These are phyloP conservation scores for Chaetomium globosum DNA, from an alignment of 2,329 filamentous ascomycete species.

Conservation along the genomic window DNA sequence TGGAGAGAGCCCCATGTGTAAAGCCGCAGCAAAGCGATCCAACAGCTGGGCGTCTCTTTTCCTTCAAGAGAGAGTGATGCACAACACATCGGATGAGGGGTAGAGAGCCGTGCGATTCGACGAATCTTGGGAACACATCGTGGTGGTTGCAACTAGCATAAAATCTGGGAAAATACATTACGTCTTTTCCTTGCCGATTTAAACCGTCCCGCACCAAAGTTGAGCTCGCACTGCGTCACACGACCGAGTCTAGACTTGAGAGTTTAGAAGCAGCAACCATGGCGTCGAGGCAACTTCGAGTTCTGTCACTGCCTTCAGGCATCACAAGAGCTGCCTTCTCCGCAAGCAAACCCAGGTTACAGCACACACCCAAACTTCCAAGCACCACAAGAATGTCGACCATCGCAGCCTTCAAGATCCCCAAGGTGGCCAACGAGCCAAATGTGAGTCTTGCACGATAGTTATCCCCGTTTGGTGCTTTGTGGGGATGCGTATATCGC, in stretches of 20 bases:
- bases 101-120: constrained; percentile 14
- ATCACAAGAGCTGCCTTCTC: constrained; percentile 29
- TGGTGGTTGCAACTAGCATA: constrained; percentile 17
- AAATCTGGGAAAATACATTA: constrained; percentile 6
- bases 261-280: constrained; percentile 20
- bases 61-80: constrained; percentile 16
- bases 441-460: constrained; percentile 67
- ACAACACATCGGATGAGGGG: constrained; percentile 24
- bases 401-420: constrained; percentile 84
- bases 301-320: constrained; percentile 30
- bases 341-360: constrained; percentile 30
- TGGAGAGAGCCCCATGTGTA: constrained; percentile 21
- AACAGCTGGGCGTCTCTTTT: constrained; percentile 17
- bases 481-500: not conserved
- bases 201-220: constrained; percentile 19
- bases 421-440: constrained; percentile 87
- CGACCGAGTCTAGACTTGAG: not conserved
- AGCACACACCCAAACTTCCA: constrained; percentile 12
- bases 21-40: constrained; percentile 41
- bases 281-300: constrained; percentile 32
- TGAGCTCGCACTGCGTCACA: not conserved
- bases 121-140: not conserved
- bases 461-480: not conserved
- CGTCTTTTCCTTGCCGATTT: constrained; percentile 25
- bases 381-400: constrained; percentile 50